phyloP scores from a whole-genome alignment of 225 moss, liverwort and hornwort species.

The Polytrichum formosum region DNA sequence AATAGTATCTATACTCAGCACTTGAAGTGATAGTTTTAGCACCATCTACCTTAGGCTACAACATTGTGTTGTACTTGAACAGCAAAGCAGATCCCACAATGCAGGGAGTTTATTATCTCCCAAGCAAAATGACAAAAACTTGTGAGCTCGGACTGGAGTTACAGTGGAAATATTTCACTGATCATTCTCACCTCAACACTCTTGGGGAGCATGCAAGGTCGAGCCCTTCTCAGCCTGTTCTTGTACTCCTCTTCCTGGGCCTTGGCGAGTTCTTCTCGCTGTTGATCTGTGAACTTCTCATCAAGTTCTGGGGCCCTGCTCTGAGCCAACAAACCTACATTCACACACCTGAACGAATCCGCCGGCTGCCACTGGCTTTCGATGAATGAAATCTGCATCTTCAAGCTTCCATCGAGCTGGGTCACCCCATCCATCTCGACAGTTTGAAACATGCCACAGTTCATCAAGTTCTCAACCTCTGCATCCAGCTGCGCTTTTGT shows the following conservation, averaged over 20 bases:
- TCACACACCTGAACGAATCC: conserved; percentile 90
- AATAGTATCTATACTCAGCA: too few species aligned
- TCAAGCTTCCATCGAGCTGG: conserved; percentile 77
- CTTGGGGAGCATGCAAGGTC: conserved; percentile 94
- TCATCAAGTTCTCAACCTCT: conserved; percentile 85
- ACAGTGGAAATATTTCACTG: background rate
- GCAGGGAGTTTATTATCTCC: too few species aligned
- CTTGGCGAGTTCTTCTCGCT: conserved; percentile 89
- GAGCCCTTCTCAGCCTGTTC: conserved; percentile 75
- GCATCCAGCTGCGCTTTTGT: conserved; percentile 81
- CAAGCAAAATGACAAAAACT: too few species aligned
- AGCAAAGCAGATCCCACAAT: too few species aligned
- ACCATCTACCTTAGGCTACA: too few species aligned
- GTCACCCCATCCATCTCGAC: conserved; percentile 94
- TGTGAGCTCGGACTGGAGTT: too few species aligned
- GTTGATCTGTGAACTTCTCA: conserved; percentile 83
- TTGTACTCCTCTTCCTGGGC: conserved; percentile 97
- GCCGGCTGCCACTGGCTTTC: conserved; percentile 99
- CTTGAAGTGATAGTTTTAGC: too few species aligned
- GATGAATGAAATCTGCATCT: conserved; percentile 83
- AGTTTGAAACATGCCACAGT: conserved; percentile 95
- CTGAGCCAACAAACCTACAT: conserved; percentile 91
- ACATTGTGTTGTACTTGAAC: too few species aligned
- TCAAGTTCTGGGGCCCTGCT: conserved; percentile 70
- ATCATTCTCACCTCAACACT: conserved; percentile 56